These are phyloP conservation scores for Magnolia changhungtana DNA, from an alignment of 164 flowering plant genomes.

Conservation along the genomic window DNA sequence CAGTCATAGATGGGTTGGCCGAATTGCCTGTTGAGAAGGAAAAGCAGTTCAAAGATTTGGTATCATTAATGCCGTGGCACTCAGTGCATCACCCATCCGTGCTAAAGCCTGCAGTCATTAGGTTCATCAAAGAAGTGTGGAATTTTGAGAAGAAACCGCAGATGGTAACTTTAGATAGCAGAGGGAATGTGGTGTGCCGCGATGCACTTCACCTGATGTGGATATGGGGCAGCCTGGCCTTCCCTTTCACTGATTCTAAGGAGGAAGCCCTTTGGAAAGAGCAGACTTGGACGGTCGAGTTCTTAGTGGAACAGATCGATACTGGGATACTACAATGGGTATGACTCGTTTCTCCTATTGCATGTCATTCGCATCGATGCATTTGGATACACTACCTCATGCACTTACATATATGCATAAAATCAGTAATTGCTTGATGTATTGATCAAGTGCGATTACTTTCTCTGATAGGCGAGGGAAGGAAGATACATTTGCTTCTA, in stretches of 20 bases:
- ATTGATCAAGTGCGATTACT: not conserved
- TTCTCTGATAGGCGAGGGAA: slow-evolving; percentile 21
- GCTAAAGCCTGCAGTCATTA: slow-evolving; percentile 35
- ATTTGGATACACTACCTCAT: not conserved
- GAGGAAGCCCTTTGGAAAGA: slow-evolving; percentile 34
- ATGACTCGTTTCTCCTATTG: not conserved
- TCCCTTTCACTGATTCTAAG: slow-evolving; percentile 28
- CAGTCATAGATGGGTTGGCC: slow-evolving; percentile 41
- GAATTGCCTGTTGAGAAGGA: slow-evolving; percentile 42
- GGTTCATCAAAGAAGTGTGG: slow-evolving; percentile 25
- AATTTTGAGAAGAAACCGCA: slow-evolving; percentile 25
- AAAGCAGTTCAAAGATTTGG: slow-evolving; percentile 27
- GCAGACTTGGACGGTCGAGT: slow-evolving; percentile 32
- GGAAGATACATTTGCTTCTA: slow-evolving; percentile 31
- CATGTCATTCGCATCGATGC: not conserved
- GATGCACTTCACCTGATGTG: slow-evolving; percentile 38
- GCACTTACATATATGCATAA: not conserved
- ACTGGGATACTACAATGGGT: slow-evolving; percentile 30
- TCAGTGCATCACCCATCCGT: slow-evolving; percentile 45
- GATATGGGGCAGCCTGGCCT: slow-evolving; percentile 39
- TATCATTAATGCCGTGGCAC: slow-evolving; percentile 62
- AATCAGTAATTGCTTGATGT: not conserved
- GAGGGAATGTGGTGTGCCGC: slow-evolving; percentile 22
- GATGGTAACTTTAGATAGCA: slow-evolving; percentile 33
- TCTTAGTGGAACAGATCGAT: slow-evolving; percentile 33